Evolutionary conservation across 352 stramenopile species (phyloP).

Genomic region (Phytophthora fragariae): DNA sequence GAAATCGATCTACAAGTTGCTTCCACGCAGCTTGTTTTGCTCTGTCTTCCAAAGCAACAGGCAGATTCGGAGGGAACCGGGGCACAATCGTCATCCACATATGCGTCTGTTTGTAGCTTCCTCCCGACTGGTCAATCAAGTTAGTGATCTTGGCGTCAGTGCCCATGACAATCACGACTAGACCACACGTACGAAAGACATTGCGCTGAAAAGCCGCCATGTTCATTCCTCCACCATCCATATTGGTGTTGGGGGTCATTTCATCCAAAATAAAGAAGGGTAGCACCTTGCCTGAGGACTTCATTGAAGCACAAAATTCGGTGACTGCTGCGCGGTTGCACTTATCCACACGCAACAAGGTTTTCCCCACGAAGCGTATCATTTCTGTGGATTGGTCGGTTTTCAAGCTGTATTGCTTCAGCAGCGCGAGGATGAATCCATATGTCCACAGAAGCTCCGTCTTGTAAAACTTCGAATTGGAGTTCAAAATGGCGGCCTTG

Average conservation of each 20-base stretch:
- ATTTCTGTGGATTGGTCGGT: not conserved
- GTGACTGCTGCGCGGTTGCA: not conserved
- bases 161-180: conserved; percentile 39
- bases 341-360: conserved; percentile 3
- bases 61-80: conserved; percentile 6
- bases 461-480: not conserved
- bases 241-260: not conserved
- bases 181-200: conserved; percentile 32
- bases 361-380: conserved; percentile 9
- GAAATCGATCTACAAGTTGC: not conserved
- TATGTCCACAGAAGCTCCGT: conserved; percentile 2
- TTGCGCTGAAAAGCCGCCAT: conserved; percentile 41
- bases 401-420: conserved; percentile 4
- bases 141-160: conserved; percentile 31
- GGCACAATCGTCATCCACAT: conserved; percentile 12
- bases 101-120: conserved; percentile 1
- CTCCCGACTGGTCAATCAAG: not conserved
- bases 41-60: not conserved
- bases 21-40: conserved; percentile 4
- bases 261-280: conserved; percentile 30
- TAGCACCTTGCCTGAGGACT: not conserved
- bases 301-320: not conserved
- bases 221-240: conserved; percentile 6
- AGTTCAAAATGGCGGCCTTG: not conserved
- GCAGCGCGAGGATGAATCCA: conserved; percentile 17